Percentiles rank a stretch among this genome's conserved stretches.
Evolutionary conservation across 73 alveolate species (phyloP).

Genomic region (Urostyla sp.): DNA sequence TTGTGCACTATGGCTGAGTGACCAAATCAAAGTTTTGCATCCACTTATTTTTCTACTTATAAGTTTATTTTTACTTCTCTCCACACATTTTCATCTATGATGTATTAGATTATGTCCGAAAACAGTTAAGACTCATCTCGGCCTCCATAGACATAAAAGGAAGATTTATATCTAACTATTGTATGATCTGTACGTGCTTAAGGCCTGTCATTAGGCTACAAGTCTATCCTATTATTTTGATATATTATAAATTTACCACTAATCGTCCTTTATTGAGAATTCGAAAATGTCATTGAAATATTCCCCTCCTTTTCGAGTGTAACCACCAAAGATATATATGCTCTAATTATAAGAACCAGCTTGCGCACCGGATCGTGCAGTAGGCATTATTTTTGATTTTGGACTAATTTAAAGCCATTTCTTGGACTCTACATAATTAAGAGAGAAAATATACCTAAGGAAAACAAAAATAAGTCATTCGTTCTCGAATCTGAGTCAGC

Average conservation of each 20-base stretch:
- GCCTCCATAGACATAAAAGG: conserved; percentile 75
- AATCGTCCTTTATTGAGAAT: conserved; percentile 51
- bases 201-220: conserved; percentile 23
- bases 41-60: not conserved
- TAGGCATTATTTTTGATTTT: conserved; percentile 5
- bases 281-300: conserved; percentile 89
- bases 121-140: conserved; percentile 66
- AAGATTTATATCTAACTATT: conserved; percentile 26
- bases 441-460: conserved; percentile 3
- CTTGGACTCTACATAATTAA: conserved; percentile 3
- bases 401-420: conserved; percentile 54
- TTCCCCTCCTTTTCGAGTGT: conserved; percentile 91
- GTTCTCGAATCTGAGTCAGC: conserved; percentile 72
- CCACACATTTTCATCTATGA: conserved; percentile 46
- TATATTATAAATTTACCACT: conserved; percentile 23
- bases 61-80: not conserved
- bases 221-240: not conserved
- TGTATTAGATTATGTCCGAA: conserved; percentile 44
- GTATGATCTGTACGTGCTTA: conserved; percentile 78
- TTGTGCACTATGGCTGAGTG: conserved; percentile 87
- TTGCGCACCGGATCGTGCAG: conserved; percentile 61
- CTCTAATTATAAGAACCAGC: conserved; percentile 11
- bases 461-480: conserved; percentile 51
- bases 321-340: conserved; percentile 84
- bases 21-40: conserved; percentile 86